Evolutionary conservation across 768 basidiomycete genomes (phyloP), one percentile per base, ranked within the genome.

Genomic region (Stropharia rugosoannulata): DNA sequence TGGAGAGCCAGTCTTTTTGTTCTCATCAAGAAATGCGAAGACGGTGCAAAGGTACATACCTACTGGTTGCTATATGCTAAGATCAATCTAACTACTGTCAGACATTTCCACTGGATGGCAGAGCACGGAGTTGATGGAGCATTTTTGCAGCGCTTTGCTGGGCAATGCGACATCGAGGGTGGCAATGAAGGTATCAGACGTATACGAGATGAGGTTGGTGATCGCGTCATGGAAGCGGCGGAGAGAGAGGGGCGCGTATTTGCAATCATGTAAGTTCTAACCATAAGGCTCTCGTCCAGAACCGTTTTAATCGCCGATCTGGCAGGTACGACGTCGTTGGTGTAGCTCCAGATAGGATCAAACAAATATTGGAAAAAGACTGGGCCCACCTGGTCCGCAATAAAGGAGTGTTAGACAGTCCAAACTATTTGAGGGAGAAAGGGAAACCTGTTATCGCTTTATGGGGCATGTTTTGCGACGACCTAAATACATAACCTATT

Each of bases 41-140:
- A 92, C 90, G 0, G 90, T 93, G 5, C 80, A 80, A 63, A 73
- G 83, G 71, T 83, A 67, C 44, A 19, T 39, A 16, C 41, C 46
- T 43, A 43, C 22, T 27, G 27, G 40, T 50, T 29, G 37, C 40
- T 38, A 47, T 48, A 39, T 19, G 22, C n/a, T 44, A 57, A 40
- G 19, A 32, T 44, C 48, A 25, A 55, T 58, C 35, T 35, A 47
- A 36, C 18, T 48, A 35, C 55, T 44, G 48, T 57, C 44, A 80
- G 85, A 37, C 89, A 91, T 66, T 90, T 90, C 66, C 79, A 81
- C 60, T 90, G 89, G 90, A 93, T 94, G 92, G 89, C 89, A 5
- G 73, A 82, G 60, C 85, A 90, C 59, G 84, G 85, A 43, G 81
- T 94, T 38, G 89, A 93, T 57, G 92, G 91, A 11, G 89, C 81